A percentile compares a stretch with the other conserved stretches of the same genome.
These are phyloP conservation scores for Blastobotrys arbuscula DNA, from an alignment of 1,139 yeast species.

Conservation along the genomic window DNA sequence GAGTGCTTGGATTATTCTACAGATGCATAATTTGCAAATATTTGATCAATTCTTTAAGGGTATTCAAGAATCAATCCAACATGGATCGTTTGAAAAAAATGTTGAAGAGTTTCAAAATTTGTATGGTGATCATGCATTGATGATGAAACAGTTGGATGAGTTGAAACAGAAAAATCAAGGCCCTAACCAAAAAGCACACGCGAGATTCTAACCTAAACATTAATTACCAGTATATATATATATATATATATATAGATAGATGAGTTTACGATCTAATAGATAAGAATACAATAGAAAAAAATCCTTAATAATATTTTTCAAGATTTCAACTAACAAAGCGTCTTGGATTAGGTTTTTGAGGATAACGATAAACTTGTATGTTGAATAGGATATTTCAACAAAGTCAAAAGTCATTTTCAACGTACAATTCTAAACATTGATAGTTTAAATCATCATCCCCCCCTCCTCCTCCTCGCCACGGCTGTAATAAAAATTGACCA, in stretches of 20 bases:
- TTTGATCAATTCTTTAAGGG: conserved; percentile 31
- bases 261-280: neutral
- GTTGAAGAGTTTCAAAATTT: conserved; percentile 22
- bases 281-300: neutral
- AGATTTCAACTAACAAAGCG: too few relatives aligned
- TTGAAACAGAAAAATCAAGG: neutral
- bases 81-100: conserved; percentile 30
- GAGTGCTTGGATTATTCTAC: conserved; percentile 40
- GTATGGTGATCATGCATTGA: conserved; percentile 25
- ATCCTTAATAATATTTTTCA: too few relatives aligned
- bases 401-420: too few relatives aligned
- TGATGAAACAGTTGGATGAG: neutral
- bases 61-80: conserved; percentile 29
- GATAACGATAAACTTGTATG: too few relatives aligned
- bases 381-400: too few relatives aligned
- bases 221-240: too few relatives aligned
- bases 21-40: conserved; percentile 35
- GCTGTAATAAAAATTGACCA: too few relatives aligned
- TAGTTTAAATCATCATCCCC: too few relatives aligned
- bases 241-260: neutral
- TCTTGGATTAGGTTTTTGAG: too few relatives aligned
- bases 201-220: neutral
- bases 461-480: too few relatives aligned
- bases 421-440: too few relatives aligned
- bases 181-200: neutral